Evolutionary conservation across 768 basidiomycete species (phyloP).

Genomic region (Xerocomus brunneocitrinus): DNA sequence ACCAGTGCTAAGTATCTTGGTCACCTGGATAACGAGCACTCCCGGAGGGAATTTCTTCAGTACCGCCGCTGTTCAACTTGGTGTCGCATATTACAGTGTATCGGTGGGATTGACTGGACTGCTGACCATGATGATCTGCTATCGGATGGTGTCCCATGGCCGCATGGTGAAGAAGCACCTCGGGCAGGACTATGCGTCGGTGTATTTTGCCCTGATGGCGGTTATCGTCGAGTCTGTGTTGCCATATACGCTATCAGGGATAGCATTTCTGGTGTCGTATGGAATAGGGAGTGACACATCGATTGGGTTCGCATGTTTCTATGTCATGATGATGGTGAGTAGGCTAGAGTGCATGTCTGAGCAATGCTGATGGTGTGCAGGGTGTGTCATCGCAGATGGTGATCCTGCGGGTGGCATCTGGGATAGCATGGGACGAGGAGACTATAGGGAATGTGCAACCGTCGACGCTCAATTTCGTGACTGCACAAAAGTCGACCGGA

Average conservation of each 20-base stretch:
- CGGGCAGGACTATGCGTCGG: constrained; percentile 16
- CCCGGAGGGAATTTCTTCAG: constrained; percentile 20
- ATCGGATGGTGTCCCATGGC: constrained; percentile 14
- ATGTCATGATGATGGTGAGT: constrained; percentile 24
- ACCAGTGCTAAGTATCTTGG: constrained; percentile 18
- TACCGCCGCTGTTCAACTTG: constrained; percentile 12
- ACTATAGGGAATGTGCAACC: not conserved
- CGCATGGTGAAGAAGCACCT: constrained; percentile 10
- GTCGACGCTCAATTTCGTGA: constrained; percentile 15
- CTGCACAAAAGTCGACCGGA: not conserved
- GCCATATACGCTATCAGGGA: constrained; percentile 23
- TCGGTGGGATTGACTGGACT: constrained; percentile 19
- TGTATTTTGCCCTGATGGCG: constrained; percentile 16
- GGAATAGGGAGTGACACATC: constrained; percentile 12
- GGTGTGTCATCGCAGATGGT: constrained; percentile 25
- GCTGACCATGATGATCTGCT: constrained; percentile 19
- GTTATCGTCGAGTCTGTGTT: constrained; percentile 24
- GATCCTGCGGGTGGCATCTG: constrained; percentile 22
- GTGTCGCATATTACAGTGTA: constrained; percentile 17
- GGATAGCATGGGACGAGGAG: constrained; percentile 13
- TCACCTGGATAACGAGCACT: constrained; percentile 10
- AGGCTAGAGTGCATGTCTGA: too few relatives aligned
- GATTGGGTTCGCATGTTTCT: constrained; percentile 15
- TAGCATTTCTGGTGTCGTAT: constrained; percentile 23
- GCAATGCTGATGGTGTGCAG: constrained; percentile 7